Evolutionary conservation across 169 alveolate species (phyloP).

Genomic region (Plasmodium gaboni): DNA sequence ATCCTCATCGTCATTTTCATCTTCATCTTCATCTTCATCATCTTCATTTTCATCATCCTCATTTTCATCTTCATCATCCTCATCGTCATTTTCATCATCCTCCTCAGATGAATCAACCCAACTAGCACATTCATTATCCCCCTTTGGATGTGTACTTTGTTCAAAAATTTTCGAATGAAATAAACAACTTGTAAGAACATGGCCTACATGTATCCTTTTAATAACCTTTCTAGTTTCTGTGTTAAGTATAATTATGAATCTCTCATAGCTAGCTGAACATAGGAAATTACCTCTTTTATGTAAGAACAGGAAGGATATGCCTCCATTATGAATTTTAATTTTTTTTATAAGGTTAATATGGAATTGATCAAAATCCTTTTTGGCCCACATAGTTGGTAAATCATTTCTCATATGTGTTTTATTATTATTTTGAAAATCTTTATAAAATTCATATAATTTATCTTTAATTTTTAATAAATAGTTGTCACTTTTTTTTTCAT

Average conservation of each 20-base stretch:
- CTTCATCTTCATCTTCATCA: background rate
- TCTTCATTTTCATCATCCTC: slow-evolving; percentile 10
- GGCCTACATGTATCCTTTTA: slow-evolving; percentile 54
- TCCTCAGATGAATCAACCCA: slow-evolving; percentile 19
- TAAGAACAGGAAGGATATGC: slow-evolving; percentile 71
- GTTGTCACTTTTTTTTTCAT: slow-evolving; percentile 13
- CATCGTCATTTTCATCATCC: background rate
- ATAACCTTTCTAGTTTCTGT: slow-evolving; percentile 16
- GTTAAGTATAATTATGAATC: slow-evolving; percentile 75
- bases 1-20: slow-evolving; percentile 17
- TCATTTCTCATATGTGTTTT: slow-evolving; percentile 65
- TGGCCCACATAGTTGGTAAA: slow-evolving; percentile 60
- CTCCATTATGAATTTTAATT: slow-evolving; percentile 71
- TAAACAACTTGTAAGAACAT: slow-evolving; percentile 41
- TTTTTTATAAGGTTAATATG: slow-evolving; percentile 20
- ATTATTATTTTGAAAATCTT: slow-evolving; percentile 60
- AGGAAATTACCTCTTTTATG: slow-evolving; percentile 78
- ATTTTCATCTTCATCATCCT: slow-evolving; percentile 1
- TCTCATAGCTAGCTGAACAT: slow-evolving; percentile 76
- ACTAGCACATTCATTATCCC: slow-evolving; percentile 13
- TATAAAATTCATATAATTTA: slow-evolving; percentile 49
- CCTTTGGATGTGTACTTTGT: slow-evolving; percentile 3
- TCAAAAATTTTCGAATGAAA: slow-evolving; percentile 32
- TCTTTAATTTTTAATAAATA: slow-evolving; percentile 63
- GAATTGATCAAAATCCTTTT: slow-evolving; percentile 45